A percentile compares a stretch with the other conserved stretches of the same genome.
Conservation (phyloP, 441 rosid species). For the Raphanus hybrid region DNA sequence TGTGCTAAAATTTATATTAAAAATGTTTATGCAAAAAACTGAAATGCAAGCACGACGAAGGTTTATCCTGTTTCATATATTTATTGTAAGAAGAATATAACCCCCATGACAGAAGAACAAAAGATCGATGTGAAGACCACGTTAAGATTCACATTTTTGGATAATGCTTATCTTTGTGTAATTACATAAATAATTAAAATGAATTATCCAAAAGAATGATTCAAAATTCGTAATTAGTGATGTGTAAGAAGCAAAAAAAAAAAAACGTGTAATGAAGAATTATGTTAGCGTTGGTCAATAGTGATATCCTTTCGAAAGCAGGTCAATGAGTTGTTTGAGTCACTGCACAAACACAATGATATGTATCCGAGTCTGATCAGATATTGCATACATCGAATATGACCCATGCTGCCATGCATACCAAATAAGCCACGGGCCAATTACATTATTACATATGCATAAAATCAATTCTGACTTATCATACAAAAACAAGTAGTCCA, state of each 20-base stretch:
- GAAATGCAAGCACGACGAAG: slow-evolving; percentile 34
- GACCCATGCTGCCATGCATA: slow-evolving; percentile 2
- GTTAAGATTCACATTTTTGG: slow-evolving; percentile 19
- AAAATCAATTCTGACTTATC: neutral
- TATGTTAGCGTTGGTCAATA: slow-evolving; percentile 9
- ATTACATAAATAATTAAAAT: neutral
- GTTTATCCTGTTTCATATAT: neutral
- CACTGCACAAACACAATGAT: slow-evolving; percentile 24
- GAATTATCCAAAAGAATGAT: slow-evolving; percentile 1
- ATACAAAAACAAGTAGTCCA: neutral
- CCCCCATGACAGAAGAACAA: slow-evolving; percentile 4
- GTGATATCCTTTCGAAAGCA: slow-evolving; percentile 9
- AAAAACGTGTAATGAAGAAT: neutral
- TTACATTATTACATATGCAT: neutral
- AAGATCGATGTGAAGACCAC: slow-evolving; percentile 30
- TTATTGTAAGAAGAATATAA: neutral
- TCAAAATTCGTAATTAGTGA: neutral
- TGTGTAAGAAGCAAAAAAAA: neutral
- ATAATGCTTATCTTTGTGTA: slow-evolving; percentile 19
- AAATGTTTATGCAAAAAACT: neutral
- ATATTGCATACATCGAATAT: neutral
- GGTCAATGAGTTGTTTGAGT: slow-evolving; percentile 29
- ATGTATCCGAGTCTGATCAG: slow-evolving; percentile 20
- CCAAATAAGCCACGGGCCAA: neutral
- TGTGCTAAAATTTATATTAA: neutral